Evolutionary conservation across 2,329 filamentous ascomycete species (phyloP), one percentile per base, ranked within the genome.

Genomic region (Alternaria arborescens): DNA sequence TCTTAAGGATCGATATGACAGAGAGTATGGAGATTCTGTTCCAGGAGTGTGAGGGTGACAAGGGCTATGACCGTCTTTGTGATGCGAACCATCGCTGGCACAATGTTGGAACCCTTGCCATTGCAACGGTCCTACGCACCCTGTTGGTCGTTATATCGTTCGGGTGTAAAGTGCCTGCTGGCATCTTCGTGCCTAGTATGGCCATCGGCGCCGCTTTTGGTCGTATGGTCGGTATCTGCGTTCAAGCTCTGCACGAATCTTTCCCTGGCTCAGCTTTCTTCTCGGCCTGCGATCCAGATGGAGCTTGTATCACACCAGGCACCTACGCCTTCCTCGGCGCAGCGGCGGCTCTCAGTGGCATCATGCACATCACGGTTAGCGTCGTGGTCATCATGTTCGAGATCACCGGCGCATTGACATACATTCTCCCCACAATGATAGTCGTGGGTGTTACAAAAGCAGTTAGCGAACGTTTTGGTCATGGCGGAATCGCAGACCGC

Each of bases 301-400:
- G 93, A 40, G 92, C 94, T 1, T 99, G 95, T 77, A 98, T 99
- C 70, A 99, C 95, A 0, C 95, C 95, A 0, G 95, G 95, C 10
- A 98, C 95, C 1, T 99, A 99, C 75, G 95, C 95, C 7, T 97
- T 99, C 69, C 85, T 99, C 0, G 95, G 95, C 42, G 95, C 95
- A 5, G 95, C 89, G 0, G 94, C 95, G 2, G 92, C 95, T 0
- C 84, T 99, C 24, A 94, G 91, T 77, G 95, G 95, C 10, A 97
- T 98, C 74, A 99, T 98, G 94, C 95, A 98, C 78, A 91, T 99
- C 64, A 97, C 94, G 0, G 89, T 99, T 16, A 96, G 94, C 0
- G 93, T 99, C 10, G 94, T 97, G 2, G 95, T 99, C 72, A 99
- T 99, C 78, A 98, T 99, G 95, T 98, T 98, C 74, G 95, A 99